Conservation (phyloP, 768 basidiomycete species). For the Vararia minispora region DNA sequence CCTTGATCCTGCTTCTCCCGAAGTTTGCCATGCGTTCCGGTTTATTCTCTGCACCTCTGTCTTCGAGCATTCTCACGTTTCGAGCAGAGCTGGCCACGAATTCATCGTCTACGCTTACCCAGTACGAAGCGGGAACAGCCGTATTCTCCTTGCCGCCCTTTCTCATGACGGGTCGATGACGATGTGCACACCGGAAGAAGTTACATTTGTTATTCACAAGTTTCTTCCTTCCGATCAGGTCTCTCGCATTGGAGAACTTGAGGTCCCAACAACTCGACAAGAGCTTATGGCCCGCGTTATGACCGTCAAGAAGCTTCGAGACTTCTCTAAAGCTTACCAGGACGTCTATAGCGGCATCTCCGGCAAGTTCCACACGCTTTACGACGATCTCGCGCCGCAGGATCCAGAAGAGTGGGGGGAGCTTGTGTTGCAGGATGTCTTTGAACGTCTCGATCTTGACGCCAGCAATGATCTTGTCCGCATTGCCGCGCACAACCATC, state of each 20-base stretch:
- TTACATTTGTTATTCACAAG: conserved; percentile 50
- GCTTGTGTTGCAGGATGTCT: conserved; percentile 42
- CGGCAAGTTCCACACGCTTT: conserved; percentile 22
- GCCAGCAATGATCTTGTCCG: conserved; percentile 23
- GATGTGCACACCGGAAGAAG: conserved; percentile 28
- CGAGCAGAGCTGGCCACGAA: too few relatives aligned
- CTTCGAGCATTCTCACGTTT: too few relatives aligned
- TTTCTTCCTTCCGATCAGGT: conserved; percentile 37
- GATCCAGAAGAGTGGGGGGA: conserved; percentile 42
- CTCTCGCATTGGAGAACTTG: conserved; percentile 32
- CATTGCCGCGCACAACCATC: conserved; percentile 47
- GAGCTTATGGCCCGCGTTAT: conserved; percentile 52
- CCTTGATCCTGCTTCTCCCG: too few relatives aligned
- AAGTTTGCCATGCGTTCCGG: too few relatives aligned
- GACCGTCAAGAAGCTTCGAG: conserved; percentile 47
- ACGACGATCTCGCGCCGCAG: conserved; percentile 32
- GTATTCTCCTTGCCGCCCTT: too few relatives aligned
- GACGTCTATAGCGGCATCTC: conserved; percentile 23
- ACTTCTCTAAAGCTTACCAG: conserved; percentile 39
- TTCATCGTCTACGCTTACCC: too few relatives aligned
- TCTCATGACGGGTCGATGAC: conserved; percentile 1
- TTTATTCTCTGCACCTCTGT: too few relatives aligned
- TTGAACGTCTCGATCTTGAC: too few relatives aligned
- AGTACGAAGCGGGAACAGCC: too few relatives aligned
- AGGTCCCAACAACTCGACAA: conserved; percentile 18